These are phyloP conservation scores for Pistacia atlantica DNA, from an alignment of 345 rosid genomes.

Conservation along the genomic window DNA sequence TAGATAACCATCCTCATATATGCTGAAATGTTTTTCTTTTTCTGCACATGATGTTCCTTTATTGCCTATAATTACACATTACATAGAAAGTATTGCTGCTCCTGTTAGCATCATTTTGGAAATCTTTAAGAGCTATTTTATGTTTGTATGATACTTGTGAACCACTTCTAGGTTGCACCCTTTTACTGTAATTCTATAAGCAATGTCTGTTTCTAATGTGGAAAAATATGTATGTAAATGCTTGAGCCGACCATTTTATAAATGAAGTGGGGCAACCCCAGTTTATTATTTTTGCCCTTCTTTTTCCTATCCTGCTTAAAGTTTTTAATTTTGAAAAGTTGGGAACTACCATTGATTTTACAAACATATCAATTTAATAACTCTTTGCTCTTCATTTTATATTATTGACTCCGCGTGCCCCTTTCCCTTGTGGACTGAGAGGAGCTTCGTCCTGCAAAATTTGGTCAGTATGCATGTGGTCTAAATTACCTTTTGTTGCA, in stretches of 20 bases:
- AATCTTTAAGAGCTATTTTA: background rate
- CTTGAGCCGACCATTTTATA: background rate
- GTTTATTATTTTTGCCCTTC: background rate
- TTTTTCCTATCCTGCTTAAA: background rate
- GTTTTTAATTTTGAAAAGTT: background rate
- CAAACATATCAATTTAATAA: background rate
- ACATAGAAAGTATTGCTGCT: background rate
- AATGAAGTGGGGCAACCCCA: background rate
- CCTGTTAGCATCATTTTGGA: background rate
- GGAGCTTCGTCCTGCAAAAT: background rate
- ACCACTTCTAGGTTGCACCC: background rate
- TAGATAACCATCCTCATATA: background rate
- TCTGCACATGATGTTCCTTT: background rate
- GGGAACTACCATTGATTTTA: background rate
- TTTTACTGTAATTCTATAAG: background rate
- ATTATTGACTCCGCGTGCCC: background rate
- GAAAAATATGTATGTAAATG: background rate
- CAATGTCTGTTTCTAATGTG: background rate
- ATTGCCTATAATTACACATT: background rate
- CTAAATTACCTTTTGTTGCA: background rate
- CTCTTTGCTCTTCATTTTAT: background rate
- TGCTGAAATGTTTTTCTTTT: background rate
- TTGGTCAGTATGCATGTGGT: background rate
- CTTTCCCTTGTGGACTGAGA: background rate
- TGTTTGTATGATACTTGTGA: background rate